Evolutionary conservation across 495 filamentous ascomycete genomes (phyloP), one percentile per base, ranked within the genome.

Genomic region (Opeltia flavorubescens): DNA sequence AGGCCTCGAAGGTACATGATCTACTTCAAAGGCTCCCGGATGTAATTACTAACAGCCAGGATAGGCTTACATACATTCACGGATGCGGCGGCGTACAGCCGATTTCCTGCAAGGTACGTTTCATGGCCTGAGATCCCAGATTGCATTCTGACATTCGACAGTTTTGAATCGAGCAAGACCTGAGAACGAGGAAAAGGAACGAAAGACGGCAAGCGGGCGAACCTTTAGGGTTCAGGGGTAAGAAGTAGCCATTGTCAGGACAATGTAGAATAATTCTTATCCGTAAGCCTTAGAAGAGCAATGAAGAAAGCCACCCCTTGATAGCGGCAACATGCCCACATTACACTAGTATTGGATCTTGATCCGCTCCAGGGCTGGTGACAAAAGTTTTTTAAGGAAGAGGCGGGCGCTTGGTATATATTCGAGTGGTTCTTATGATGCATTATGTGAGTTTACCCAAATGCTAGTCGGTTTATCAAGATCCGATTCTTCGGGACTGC

Each of bases 161-260:
- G 84, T 96, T 29, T 74, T 95, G 51, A 83, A 93, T 64, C 73
- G 93, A 74, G 87, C 91, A 44, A 67, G 91, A 59, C 85, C 88
- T 40, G 93, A 96, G 61, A 86, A 80, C 55, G 91, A 96, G 66
- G 93, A 95, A 64, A 94, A 91, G 63, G 91, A 98, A 68, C 79
- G 86, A 57, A 98, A 96, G 78, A 98, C 91, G 27, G 91, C 93
- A 24, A 95, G 86, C 66, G 91, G 91, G 51, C 79, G 91, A 51
- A 94, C 84, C 18, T 98, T 96, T 77, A 80, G 81, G 59, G 83
- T 86, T 36, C 79, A 83, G 50, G 69, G 60, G 50, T 75, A 69
- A 39, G 13, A 31, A 31, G 29, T 31, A 13, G 6, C 6, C 29
- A 31, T 6, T 31, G 33, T 28, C n/a, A n/a, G n/a, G n/a, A n/a